Percentiles rank a stretch among this genome's conserved stretches.
Conservation (phyloP, 2,329 filamentous ascomycete genomes). For the Colletotrichum nymphaeae region DNA sequence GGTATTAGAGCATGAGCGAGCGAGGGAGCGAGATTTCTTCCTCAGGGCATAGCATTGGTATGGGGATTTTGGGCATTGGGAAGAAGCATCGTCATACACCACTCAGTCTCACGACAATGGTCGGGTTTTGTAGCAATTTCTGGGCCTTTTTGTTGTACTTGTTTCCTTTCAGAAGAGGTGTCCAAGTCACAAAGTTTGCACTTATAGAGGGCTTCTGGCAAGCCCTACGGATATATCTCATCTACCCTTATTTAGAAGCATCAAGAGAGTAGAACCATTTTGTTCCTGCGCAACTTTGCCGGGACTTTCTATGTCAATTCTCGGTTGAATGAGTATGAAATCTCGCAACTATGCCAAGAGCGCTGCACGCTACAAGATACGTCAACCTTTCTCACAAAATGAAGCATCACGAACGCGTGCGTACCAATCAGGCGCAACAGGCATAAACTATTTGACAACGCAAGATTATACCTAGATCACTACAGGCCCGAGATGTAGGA, state of each 20-base stretch:
- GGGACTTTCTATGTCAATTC: too few relatives aligned
- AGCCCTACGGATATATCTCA: background rate
- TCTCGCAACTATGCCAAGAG: too few relatives aligned
- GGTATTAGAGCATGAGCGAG: background rate
- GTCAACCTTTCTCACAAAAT: too few relatives aligned
- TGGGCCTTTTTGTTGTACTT: background rate
- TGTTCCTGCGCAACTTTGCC: background rate
- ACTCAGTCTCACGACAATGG: background rate
- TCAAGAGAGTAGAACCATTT: background rate
- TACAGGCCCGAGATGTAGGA: background rate
- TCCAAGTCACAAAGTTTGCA: background rate
- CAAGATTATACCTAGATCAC: background rate
- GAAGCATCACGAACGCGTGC: too few relatives aligned
- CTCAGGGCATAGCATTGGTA: background rate
- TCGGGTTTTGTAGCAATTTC: background rate
- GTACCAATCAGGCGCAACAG: too few relatives aligned
- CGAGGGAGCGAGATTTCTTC: background rate
- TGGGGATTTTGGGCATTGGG: background rate
- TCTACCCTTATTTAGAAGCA: background rate
- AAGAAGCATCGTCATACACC: background rate
- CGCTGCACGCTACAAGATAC: too few relatives aligned
- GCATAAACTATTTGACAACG: background rate
- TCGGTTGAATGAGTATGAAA: too few relatives aligned
- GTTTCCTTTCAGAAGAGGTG: background rate
- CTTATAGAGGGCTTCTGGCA: background rate